A percentile compares a stretch with the other conserved stretches of the same genome.
These are phyloP conservation scores for Cutaneotrichosporon arboriforme DNA, from an alignment of 1,284 basidiomycete species.

Conservation along the genomic window DNA sequence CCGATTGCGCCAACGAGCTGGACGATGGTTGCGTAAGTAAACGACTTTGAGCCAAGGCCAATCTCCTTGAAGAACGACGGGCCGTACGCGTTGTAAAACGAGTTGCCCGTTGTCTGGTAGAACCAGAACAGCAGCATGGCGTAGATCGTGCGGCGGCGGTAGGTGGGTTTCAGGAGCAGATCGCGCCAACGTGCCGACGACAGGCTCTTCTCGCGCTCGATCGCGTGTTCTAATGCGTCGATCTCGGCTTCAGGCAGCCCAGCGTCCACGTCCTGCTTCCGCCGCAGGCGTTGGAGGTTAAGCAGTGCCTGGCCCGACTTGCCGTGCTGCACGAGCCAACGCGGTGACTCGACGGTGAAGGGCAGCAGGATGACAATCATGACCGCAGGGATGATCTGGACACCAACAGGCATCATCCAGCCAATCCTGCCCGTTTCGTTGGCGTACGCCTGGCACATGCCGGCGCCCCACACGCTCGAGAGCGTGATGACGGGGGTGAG, in stretches of 20 bases:
- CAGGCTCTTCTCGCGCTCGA: slow-evolving; percentile 8
- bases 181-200: slow-evolving; percentile 19
- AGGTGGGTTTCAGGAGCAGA: slow-evolving; percentile 17
- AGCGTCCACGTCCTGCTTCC: slow-evolving; percentile 10
- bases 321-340: slow-evolving; percentile 22
- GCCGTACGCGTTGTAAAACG: slow-evolving; percentile 22
- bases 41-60: slow-evolving; percentile 20
- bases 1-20: slow-evolving; percentile 16
- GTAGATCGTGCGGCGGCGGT: slow-evolving; percentile 15
- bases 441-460: slow-evolving; percentile 14
- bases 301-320: slow-evolving; percentile 15
- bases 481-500: slow-evolving; percentile 13
- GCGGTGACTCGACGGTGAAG: slow-evolving; percentile 22
- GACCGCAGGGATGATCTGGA: slow-evolving; percentile 18
- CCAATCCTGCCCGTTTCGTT: slow-evolving; percentile 11
- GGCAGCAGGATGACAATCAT: slow-evolving; percentile 10
- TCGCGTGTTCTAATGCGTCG: slow-evolving; percentile 20
- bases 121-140: slow-evolving; percentile 10
- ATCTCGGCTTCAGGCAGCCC: slow-evolving; percentile 18
- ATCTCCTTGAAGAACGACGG: slow-evolving; percentile 20
- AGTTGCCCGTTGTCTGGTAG: slow-evolving; percentile 20
- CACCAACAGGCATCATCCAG: slow-evolving; percentile 21
- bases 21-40: slow-evolving; percentile 21
- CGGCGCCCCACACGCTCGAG: slow-evolving; percentile 12
- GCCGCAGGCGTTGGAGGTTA: slow-evolving; percentile 17